Evolutionary conservation across 164 flowering plant genomes (phyloP), one percentile per base, ranked within the genome.

Genomic region (Umbilicus rupestris): DNA sequence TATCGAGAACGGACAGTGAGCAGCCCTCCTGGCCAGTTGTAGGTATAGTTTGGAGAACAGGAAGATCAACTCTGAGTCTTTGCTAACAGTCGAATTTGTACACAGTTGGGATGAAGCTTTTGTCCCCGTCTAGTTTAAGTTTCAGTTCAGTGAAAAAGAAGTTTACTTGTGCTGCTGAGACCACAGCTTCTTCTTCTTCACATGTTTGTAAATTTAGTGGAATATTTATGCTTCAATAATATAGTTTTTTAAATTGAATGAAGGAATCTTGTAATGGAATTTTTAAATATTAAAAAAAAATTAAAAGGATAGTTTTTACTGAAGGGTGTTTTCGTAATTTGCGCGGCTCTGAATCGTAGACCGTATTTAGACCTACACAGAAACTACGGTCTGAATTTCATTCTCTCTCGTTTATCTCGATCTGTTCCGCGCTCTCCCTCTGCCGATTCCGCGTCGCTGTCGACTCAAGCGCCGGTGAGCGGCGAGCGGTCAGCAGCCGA

Each of bases 1-100:
- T 29, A 78, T 77, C 14, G 83, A 84, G 60, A 71, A 77, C 72
- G 78, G 80, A 63, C 77, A 75, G 72, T 52, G 58, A 52, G 28
- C 29, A 24, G 29, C 30, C 22, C 9, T 52, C 39, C 39, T 3
- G 8, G 4, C n/a, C n/a, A n/a, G 22, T 52, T 52, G 30, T 49
- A 52, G 58, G 58, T 24, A 52, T 20, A 52, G 58, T 10, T 52
- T 24, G 28, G 10, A 24, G 58, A 52, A 52, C 58, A 52, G 10
- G 19, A 22, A 52, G 58, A 52, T 52, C 29, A 8, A 5, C 29
- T 45, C 17, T 45, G 49, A 45, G 49, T 14, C n/a, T 14, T 7
- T 8, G 28, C 7, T 24, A 24, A 24, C 29, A 52, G 3, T 24
- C 30, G 29, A 22, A 52, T 8, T 52, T 52, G 30, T 52, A 22